Conservation (phyloP, 2,329 filamentous ascomycete genomes). For the Nakataea oryzae region DNA sequence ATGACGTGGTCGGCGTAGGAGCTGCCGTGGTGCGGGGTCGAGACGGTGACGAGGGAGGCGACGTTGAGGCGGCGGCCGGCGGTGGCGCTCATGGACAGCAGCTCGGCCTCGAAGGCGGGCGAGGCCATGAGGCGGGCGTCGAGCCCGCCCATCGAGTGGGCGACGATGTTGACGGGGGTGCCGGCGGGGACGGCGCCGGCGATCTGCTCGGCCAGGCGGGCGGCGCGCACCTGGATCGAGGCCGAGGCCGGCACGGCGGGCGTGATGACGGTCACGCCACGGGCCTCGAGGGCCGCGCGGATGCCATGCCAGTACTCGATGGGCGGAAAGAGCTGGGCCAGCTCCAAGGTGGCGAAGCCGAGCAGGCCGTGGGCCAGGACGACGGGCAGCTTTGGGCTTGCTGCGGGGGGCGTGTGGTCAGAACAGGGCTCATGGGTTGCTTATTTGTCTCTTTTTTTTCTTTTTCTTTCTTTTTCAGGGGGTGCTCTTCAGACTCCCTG, state of each 20-base stretch:
- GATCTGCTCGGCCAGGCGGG: constrained; percentile 45
- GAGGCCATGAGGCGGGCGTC: constrained; percentile 58
- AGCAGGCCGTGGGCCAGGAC: constrained; percentile 56
- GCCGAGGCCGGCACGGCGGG: constrained; percentile 51
- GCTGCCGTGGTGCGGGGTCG: constrained; percentile 44
- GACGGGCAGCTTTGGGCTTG: constrained; percentile 39
- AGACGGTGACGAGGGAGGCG: constrained; percentile 40
- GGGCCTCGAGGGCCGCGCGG: constrained; percentile 41
- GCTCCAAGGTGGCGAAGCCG: constrained; percentile 48
- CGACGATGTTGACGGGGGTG: constrained; percentile 64
- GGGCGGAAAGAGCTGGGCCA: constrained; percentile 38
- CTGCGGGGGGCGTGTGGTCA: neutral
- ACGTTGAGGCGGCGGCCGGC: constrained; percentile 34
- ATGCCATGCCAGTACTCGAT: constrained; percentile 59
- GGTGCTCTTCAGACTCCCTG: no score
- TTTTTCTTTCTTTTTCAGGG: neutral
- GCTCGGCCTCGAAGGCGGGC: constrained; percentile 8
- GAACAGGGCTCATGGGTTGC: neutral
- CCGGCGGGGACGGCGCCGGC: constrained; percentile 27
- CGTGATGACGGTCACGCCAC: constrained; percentile 45
- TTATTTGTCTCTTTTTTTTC: neutral
- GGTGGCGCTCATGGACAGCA: neutral
- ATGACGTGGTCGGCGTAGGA: constrained; percentile 45
- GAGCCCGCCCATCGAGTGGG: constrained; percentile 58
- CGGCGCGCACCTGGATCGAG: constrained; percentile 50